A percentile compares a stretch with the other conserved stretches of the same genome.
phyloP scores from a whole-genome alignment of 1,139 yeast species.

The Scheffersomyces illinoinensis region DNA sequence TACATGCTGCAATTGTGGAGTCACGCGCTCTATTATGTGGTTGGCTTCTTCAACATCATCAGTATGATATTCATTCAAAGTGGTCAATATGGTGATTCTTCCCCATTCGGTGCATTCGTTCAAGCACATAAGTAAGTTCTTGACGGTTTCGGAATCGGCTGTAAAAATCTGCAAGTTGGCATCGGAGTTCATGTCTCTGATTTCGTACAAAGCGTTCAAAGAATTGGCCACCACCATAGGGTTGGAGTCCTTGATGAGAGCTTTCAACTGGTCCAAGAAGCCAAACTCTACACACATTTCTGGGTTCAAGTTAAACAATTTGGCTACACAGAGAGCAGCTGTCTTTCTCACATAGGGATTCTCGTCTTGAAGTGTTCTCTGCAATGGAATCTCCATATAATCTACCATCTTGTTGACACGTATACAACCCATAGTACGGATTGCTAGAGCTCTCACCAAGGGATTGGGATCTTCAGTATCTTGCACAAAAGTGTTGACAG shows the following conservation, averaged over 20 bases:
- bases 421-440: constrained; percentile 98
- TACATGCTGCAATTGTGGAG: constrained; percentile 96
- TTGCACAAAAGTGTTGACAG: constrained; percentile 95
- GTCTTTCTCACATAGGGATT: constrained; percentile 97
- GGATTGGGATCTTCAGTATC: constrained; percentile 98
- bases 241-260: constrained; percentile 80
- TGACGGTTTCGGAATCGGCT: constrained; percentile 49
- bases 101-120: constrained; percentile 99
- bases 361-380: constrained; percentile 83
- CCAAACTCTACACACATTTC: constrained; percentile 85
- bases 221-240: constrained; percentile 98
- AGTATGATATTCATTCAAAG: constrained; percentile 71
- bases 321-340: constrained; percentile 97
- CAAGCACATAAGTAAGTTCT: constrained; percentile 73
- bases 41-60: constrained; percentile 64
- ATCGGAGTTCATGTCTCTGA: constrained; percentile 60
- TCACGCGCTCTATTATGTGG: constrained; percentile 85
- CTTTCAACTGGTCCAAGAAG: constrained; percentile 67
- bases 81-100: constrained; percentile 81
- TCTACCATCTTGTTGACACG: constrained; percentile 94
- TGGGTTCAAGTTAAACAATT: constrained; percentile 84
- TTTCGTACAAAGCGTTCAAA: constrained; percentile 80
- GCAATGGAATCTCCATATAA: constrained; percentile 87
- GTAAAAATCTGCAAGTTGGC: constrained; percentile 46
- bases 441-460: constrained; percentile 90